Conservation (phyloP, 1,139 yeast genomes). For the Kodamaea sp. region DNA sequence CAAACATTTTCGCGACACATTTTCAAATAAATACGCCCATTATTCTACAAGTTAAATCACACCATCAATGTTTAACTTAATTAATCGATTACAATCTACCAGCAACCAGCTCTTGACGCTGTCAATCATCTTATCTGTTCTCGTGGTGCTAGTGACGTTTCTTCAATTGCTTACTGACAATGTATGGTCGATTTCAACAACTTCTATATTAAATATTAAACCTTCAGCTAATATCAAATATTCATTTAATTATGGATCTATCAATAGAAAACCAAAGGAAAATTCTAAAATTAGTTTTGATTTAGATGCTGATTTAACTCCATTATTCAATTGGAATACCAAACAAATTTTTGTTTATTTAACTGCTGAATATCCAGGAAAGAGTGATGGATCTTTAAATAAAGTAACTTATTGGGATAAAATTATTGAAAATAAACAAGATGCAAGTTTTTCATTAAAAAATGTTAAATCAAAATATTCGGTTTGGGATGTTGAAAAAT, state of each 20-base stretch:
- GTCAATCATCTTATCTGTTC: slow-evolving; percentile 41
- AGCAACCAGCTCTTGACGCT: slow-evolving; percentile 57
- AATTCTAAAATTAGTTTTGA: slow-evolving; percentile 73
- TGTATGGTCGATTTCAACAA: slow-evolving; percentile 44
- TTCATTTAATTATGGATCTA: slow-evolving; percentile 73
- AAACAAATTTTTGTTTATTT: slow-evolving; percentile 88
- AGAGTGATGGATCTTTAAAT: slow-evolving; percentile 46
- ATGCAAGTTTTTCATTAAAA: slow-evolving; percentile 53
- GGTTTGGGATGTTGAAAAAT: slow-evolving; percentile 80
- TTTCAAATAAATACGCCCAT: background rate
- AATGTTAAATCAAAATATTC: slow-evolving; percentile 70
- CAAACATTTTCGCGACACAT: background rate
- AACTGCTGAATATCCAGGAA: slow-evolving; percentile 83
- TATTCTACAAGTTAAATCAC: background rate
- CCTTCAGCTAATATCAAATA: slow-evolving; percentile 50
- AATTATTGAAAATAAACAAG: slow-evolving; percentile 57
- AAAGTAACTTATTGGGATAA: slow-evolving; percentile 89
- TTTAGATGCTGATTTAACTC: slow-evolving; percentile 58
- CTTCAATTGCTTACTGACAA: slow-evolving; percentile 44
- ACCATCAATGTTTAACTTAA: slow-evolving; percentile 36
- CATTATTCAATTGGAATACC: slow-evolving; percentile 94
- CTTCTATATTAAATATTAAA: slow-evolving; percentile 35
- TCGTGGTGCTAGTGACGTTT: slow-evolving; percentile 47
- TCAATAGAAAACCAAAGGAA: slow-evolving; percentile 70
- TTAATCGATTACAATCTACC: slow-evolving; percentile 47